Conservation (phyloP, 306 rosid genomes). For the Abrus pulchellus region DNA sequence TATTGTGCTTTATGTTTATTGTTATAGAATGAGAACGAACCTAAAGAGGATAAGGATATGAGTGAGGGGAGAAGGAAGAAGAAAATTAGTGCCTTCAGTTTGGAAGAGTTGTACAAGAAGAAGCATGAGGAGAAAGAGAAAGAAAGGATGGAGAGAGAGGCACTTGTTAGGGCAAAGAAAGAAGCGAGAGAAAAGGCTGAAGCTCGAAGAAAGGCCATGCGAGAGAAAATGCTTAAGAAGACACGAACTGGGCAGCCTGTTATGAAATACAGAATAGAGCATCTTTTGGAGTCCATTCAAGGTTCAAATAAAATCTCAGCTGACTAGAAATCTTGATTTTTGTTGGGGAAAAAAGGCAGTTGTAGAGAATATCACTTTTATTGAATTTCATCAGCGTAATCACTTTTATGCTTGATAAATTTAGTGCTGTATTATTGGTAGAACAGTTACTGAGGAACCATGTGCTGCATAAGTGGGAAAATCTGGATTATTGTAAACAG, state of each 20-base stretch:
- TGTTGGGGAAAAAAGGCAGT: neutral
- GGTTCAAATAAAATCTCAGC: conserved; percentile 50
- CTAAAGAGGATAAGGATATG: conserved; percentile 36
- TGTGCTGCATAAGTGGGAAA: neutral
- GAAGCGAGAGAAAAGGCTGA: conserved; percentile 67
- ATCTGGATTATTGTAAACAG: neutral
- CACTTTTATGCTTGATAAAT: neutral
- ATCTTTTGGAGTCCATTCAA: conserved; percentile 78
- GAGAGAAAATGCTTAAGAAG: conserved; percentile 77
- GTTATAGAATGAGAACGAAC: conserved; percentile 60
- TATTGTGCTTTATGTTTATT: conserved; percentile 8
- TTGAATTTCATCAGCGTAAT: conserved; percentile 12
- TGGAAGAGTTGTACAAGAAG: conserved; percentile 65
- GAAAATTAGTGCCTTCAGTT: conserved; percentile 53
- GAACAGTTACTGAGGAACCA: neutral
- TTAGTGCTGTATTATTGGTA: neutral
- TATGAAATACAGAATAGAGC: conserved; percentile 85
- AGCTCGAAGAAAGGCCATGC: conserved; percentile 65
- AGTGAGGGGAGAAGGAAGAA: conserved; percentile 48
- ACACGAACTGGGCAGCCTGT: conserved; percentile 81
- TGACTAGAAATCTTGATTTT: conserved; percentile 25
- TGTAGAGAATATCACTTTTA: conserved; percentile 1
- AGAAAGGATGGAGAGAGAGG: conserved; percentile 74
- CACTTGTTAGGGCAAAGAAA: conserved; percentile 57
- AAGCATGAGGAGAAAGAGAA: conserved; percentile 69